Evolutionary conservation across 768 basidiomycete genomes (phyloP), one percentile per base, ranked within the genome.

Genomic region (Candolleomyces eurysporus): DNA sequence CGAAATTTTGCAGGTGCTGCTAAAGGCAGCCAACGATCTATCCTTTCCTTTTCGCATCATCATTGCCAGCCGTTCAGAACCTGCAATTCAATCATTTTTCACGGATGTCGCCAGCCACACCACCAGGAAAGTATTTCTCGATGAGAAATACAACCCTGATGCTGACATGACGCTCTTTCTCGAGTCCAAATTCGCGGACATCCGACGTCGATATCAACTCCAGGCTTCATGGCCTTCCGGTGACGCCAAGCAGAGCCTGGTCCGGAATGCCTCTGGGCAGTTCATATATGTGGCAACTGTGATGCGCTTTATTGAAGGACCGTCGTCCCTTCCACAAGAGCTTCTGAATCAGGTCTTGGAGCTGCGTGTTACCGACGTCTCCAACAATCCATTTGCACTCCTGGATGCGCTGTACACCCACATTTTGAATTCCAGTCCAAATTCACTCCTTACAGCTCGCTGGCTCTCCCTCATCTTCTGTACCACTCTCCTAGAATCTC

Each of bases 221-320:
- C 19, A 5, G n/a, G 5, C n/a, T 4, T 14, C 61, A 7, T 62
- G 61, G 61, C 57, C 57, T 1, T 11, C 57, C 7, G 49, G 58
- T 1, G 48, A 40, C 3, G 39, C 3, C 26, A 51, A 58, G 16
- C 7, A 50, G 16, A 32, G 13, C 5, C 21, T 56, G 39, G 54
- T 56, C 2, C 4, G 7, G 8, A 49, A 50, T n/a, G 46, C 61
- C 9, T 67, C 66, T 7, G 66, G 66, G 4, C 66, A 67, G 45
- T 65, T 64, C 36, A 61, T 67, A 9, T 64, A 67, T 36, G 66
- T 64, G 9, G 49, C 66, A 8, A 63, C 61, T 1, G 63, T 63
- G 8, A 60, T 61, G 6, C 59, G 58, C 5, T 67, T 57, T 46
- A 49, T 67, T 16, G 57, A 59, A 21, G 39, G 53, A 39, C 40